Percentiles rank a stretch among this genome's conserved stretches.
Conservation (phyloP, 106 monocot genomes). For the Alisma plantagoaquatica region DNA sequence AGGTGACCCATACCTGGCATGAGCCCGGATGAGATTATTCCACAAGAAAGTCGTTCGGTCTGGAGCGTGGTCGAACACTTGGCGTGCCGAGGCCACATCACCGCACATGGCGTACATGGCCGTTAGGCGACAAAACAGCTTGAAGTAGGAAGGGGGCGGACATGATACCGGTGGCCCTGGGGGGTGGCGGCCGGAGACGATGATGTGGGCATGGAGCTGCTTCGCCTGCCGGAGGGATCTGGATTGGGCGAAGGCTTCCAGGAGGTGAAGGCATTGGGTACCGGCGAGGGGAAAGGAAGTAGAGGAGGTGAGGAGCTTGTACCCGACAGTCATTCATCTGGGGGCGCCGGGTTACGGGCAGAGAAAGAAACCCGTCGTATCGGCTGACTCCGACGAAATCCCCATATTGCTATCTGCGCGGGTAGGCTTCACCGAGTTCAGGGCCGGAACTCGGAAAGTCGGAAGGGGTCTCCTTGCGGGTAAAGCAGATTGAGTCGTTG, state of each 20-base stretch:
- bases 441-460: too few species aligned
- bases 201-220: constrained; percentile 47
- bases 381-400: too few species aligned
- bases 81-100: constrained; percentile 16
- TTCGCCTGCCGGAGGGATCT: constrained; percentile 15
- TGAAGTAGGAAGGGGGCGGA: too few species aligned
- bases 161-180: not conserved
- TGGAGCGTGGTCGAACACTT: constrained; percentile 42
- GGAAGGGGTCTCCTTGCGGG: too few species aligned
- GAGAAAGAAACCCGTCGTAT: too few species aligned
- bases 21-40: constrained; percentile 46
- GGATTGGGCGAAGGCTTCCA: constrained; percentile 17
- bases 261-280: not conserved
- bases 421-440: too few species aligned
- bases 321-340: too few species aligned
- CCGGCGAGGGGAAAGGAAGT: not conserved
- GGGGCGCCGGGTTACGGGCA: too few species aligned
- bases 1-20: constrained; percentile 14
- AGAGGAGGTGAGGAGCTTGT: too few species aligned
- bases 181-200: constrained; percentile 37
- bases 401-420: too few species aligned
- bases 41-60: constrained; percentile 21
- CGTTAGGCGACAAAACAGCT: too few species aligned
- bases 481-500: too few species aligned
- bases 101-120: constrained; percentile 33